Evolutionary conservation across 257 asterid genomes (phyloP).

Genomic region (Capsicum chinense): DNA sequence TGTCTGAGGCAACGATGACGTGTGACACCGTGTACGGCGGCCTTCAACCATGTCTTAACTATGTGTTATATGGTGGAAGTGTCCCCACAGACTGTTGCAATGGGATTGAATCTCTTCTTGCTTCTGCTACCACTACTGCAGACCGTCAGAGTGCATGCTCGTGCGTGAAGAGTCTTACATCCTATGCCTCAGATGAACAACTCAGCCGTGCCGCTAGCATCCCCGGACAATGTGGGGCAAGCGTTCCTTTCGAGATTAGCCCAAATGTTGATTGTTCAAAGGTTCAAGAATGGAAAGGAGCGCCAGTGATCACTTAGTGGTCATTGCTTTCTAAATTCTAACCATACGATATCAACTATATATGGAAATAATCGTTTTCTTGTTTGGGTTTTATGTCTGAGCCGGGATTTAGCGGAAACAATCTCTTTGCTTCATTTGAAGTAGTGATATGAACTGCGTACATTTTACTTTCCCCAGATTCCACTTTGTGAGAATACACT

Average conservation of each 20-base stretch:
- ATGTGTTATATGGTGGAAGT: conserved; percentile 20
- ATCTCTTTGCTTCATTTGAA: no score
- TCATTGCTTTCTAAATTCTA: not conserved
- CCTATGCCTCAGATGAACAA: not conserved
- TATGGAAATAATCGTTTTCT: not conserved
- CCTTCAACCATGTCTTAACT: not conserved
- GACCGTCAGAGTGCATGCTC: conserved; percentile 21
- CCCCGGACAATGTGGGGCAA: conserved; percentile 30
- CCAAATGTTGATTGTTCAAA: conserved; percentile 30
- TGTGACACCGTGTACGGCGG: not conserved
- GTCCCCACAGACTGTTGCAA: not conserved
- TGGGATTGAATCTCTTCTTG: not conserved
- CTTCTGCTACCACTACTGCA: not conserved
- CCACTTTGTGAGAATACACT: no score
- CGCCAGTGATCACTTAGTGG: not conserved
- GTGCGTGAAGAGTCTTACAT: conserved; percentile 21
- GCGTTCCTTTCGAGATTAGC: conserved; percentile 28
- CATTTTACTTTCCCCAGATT: no score
- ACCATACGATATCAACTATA: not conserved
- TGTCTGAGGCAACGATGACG: not conserved
- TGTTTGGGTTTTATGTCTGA: not conserved
- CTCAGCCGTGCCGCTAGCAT: conserved; percentile 19
- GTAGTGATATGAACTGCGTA: no score
- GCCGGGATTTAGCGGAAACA: no score
- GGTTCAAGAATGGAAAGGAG: not conserved